phyloP scores from a whole-genome alignment of 495 filamentous ascomycete genomes.

The Aspergillus hancockii region DNA sequence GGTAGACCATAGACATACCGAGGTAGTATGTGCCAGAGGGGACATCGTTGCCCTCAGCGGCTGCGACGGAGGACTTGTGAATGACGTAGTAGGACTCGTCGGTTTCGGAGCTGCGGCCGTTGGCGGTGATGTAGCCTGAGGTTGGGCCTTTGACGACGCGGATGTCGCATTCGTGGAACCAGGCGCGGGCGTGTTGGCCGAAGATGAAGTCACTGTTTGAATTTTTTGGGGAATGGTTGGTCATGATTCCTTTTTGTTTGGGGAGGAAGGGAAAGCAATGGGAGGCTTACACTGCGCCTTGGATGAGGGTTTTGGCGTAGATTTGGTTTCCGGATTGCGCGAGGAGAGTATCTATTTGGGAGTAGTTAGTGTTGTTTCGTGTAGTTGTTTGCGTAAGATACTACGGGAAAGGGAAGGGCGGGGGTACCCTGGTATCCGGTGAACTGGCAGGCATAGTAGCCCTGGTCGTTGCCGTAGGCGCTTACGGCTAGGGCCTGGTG shows the following conservation, averaged over 20 bases:
- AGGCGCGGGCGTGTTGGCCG: constrained; percentile 58
- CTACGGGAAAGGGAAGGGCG: too few species aligned
- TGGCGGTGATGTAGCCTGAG: constrained; percentile 59
- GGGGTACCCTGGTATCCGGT: constrained; percentile 53
- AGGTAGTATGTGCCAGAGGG: constrained; percentile 56
- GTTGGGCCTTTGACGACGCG: constrained; percentile 40
- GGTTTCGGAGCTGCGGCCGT: constrained; percentile 52
- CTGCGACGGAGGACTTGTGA: constrained; percentile 54
- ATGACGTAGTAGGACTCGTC: constrained; percentile 63
- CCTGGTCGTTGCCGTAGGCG: constrained; percentile 51
- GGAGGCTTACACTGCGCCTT: constrained; percentile 48
- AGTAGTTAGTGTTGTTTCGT: too few species aligned
- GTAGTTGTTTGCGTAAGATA: too few species aligned
- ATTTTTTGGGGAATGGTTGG: neutral
- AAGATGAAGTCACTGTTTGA: constrained; percentile 65
- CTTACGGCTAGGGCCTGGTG: constrained; percentile 61
- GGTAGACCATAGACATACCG: too few species aligned
- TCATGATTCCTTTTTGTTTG: neutral
- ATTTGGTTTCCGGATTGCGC: constrained; percentile 59
- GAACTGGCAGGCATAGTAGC: constrained; percentile 60
- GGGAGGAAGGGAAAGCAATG: neutral
- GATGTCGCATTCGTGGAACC: constrained; percentile 63
- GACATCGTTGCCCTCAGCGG: constrained; percentile 48
- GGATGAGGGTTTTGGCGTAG: constrained; percentile 56
- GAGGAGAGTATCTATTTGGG: constrained; percentile 56